Conservation (phyloP, 768 basidiomycete genomes). For the Mrakia blollopis region DNA sequence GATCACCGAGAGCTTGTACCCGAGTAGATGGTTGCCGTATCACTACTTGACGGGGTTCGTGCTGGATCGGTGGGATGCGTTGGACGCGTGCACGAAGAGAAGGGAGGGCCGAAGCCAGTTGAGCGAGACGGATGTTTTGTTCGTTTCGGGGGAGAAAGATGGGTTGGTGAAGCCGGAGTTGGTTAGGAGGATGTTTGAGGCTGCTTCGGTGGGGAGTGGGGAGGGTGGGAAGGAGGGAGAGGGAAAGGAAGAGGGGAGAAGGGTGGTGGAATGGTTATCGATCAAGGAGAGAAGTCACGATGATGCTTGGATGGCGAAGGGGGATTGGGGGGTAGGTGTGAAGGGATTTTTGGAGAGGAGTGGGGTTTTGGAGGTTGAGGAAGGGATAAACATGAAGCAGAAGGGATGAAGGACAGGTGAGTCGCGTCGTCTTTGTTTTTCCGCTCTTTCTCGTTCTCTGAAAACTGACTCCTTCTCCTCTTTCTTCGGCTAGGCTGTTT, state of each 20-base stretch:
- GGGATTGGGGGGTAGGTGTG: conserved; percentile 42
- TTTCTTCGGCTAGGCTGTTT: background rate
- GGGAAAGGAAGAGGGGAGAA: background rate
- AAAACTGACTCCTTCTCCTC: background rate
- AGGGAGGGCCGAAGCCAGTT: conserved; percentile 43
- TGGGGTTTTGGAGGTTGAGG: background rate
- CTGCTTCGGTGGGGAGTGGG: background rate
- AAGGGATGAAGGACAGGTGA: background rate
- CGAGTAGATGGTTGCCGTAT: conserved; percentile 53
- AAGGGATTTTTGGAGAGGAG: conserved; percentile 33
- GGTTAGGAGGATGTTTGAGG: conserved; percentile 43
- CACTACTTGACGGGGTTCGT: conserved; percentile 50
- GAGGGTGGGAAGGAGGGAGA: background rate
- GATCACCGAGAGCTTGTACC: conserved; percentile 48
- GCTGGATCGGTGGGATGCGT: conserved; percentile 52
- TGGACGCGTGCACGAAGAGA: conserved; percentile 39
- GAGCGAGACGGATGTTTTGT: conserved; percentile 35
- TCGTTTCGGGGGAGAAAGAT: conserved; percentile 45
- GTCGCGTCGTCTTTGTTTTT: background rate
- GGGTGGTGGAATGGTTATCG: conserved; percentile 37
- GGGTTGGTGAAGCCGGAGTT: conserved; percentile 51
- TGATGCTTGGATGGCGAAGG: conserved; percentile 43
- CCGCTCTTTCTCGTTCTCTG: background rate
- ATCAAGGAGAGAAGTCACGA: conserved; percentile 47
- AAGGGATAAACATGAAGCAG: background rate